A percentile compares a stretch with the other conserved stretches of the same genome.
Conservation (phyloP, 225 moss, liverwort and hornwort species). For the Pseudisothecium myosuroides region DNA sequence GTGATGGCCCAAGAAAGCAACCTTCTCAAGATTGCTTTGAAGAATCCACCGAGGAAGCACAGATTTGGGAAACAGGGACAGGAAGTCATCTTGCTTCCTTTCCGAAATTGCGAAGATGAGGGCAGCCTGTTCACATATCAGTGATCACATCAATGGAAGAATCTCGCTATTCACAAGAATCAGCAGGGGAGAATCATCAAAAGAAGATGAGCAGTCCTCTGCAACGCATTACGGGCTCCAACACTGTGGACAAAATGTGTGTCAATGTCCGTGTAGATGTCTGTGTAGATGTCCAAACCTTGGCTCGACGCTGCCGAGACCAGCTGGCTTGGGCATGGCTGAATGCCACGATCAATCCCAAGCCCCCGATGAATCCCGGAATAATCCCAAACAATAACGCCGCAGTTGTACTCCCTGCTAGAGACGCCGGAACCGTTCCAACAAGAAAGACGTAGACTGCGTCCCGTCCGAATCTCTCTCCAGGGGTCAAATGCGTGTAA, state of each 20-base stretch:
- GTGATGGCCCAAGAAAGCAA: not conserved
- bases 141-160: not conserved
- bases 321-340: slow-evolving; percentile 22
- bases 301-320: slow-evolving; percentile 29
- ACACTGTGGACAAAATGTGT: not conserved
- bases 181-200: not conserved
- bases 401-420: slow-evolving; percentile 28
- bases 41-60: slow-evolving; percentile 25
- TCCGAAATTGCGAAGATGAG: slow-evolving; percentile 30
- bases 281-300: slow-evolving; percentile 3
- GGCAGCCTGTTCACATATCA: slow-evolving; percentile 20
- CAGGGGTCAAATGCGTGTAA: slow-evolving; percentile 4
- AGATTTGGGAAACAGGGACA: slow-evolving; percentile 20
- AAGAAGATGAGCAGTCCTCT: not conserved
- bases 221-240: not conserved
- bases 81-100: slow-evolving; percentile 33
- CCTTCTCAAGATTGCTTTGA: slow-evolving; percentile 24
- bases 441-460: slow-evolving; percentile 22
- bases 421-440: slow-evolving; percentile 27
- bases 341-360: slow-evolving; percentile 38
- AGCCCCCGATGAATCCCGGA: slow-evolving; percentile 33
- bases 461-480: slow-evolving; percentile 27
- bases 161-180: not conserved
- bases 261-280: too few relatives aligned
- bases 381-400: slow-evolving; percentile 18